These are phyloP conservation scores for Trichosporon ovoides DNA, from an alignment of 1,284 basidiomycete genomes.

Conservation along the genomic window DNA sequence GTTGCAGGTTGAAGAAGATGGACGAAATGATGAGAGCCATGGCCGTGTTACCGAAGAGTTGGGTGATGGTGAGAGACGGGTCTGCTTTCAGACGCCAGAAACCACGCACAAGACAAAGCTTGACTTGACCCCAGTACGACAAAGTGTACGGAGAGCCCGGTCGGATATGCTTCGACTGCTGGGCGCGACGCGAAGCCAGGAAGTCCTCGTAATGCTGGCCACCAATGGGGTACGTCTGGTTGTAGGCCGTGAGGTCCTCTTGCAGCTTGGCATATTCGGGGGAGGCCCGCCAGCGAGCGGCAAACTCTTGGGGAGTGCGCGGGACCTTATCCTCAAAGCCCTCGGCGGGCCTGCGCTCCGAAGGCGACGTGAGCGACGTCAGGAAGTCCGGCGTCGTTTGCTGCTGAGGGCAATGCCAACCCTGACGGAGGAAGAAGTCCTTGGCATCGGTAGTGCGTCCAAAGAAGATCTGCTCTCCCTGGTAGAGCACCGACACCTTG, in stretches of 20 bases:
- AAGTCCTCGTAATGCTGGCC: constrained; percentile 47
- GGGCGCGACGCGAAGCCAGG: constrained; percentile 45
- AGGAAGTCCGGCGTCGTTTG: constrained; percentile 57
- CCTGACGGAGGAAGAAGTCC: constrained; percentile 69
- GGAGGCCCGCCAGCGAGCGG: constrained; percentile 41
- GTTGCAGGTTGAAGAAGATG: constrained; percentile 48
- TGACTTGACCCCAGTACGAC: constrained; percentile 47
- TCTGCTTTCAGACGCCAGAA: constrained; percentile 48
- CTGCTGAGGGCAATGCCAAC: constrained; percentile 58
- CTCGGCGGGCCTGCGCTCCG: constrained; percentile 55
- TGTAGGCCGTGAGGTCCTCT: constrained; percentile 45
- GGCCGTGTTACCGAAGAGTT: constrained; percentile 48
- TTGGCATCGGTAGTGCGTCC: constrained; percentile 68
- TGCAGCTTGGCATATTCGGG: constrained; percentile 42
- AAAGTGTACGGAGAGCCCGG: constrained; percentile 50
- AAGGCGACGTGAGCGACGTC: constrained; percentile 57
- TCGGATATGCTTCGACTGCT: constrained; percentile 49
- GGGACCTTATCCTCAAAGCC: constrained; percentile 56
- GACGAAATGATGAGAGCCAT: constrained; percentile 50
- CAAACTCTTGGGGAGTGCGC: constrained; percentile 60
- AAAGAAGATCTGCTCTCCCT: constrained; percentile 78
- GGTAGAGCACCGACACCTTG: constrained; percentile 68
- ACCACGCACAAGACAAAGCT: constrained; percentile 47
- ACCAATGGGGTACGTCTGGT: constrained; percentile 44
- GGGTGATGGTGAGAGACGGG: constrained; percentile 46